Percentiles rank a stretch among this genome's conserved stretches.
These are phyloP conservation scores for Delitschia confertaspora DNA, from an alignment of 495 filamentous ascomycete genomes.

Conservation along the genomic window DNA sequence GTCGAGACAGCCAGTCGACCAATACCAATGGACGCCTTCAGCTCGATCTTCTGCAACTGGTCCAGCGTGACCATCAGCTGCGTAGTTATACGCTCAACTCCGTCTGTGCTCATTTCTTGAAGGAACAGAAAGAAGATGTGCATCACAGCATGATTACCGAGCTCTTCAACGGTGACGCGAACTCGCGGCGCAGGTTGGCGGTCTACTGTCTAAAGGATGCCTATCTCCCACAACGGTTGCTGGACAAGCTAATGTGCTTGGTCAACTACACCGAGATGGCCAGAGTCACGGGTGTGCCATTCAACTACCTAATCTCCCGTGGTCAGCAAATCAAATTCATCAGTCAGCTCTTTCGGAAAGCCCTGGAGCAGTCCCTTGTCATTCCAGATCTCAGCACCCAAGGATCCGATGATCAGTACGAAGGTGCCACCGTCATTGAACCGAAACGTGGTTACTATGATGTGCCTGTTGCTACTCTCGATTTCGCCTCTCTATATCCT, in stretches of 20 bases:
- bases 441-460: constrained; percentile 85
- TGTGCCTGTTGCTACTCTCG: constrained; percentile 89
- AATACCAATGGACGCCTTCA: constrained; percentile 93
- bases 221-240: constrained; percentile 83
- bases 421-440: constrained; percentile 97
- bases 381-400: constrained; percentile 71
- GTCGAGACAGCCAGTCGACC: constrained; percentile 82
- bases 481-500: constrained; percentile 97
- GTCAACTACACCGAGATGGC: constrained; percentile 99
- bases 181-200: constrained; percentile 80
- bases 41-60: constrained; percentile 82
- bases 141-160: constrained; percentile 99
- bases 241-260: constrained; percentile 96
- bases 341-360: constrained; percentile 94
- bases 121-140: constrained; percentile 98
- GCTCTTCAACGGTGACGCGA: constrained; percentile 86
- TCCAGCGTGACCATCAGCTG: constrained; percentile 90
- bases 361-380: constrained; percentile 81
- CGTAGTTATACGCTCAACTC: constrained; percentile 97
- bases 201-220: constrained; percentile 98
- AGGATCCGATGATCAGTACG: constrained; percentile 74
- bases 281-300: constrained; percentile 95
- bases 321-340: constrained; percentile 98
- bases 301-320: constrained; percentile 84
- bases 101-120: constrained; percentile 90